Conservation (phyloP, 2,329 filamentous ascomycete species). For the Hymenoscyphus repandus region DNA sequence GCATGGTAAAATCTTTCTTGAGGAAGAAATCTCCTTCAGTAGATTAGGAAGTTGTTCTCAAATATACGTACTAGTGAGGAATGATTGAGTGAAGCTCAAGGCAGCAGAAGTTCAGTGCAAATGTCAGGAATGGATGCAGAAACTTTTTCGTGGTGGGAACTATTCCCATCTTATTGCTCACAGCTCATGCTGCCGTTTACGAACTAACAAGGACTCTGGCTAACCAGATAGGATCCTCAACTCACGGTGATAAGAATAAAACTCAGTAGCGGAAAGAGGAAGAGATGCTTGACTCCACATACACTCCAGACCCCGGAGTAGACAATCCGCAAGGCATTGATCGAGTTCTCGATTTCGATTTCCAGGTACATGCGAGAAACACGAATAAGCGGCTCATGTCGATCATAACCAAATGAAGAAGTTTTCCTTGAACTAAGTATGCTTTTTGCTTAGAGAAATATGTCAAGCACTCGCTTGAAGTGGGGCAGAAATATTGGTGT, state of each 20-base stretch:
- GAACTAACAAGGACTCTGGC: too few relatives aligned
- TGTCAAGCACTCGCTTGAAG: conserved; percentile 11
- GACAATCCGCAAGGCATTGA: neutral
- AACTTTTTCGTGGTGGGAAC: too few relatives aligned
- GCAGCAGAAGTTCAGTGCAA: too few relatives aligned
- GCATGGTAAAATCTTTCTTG: conserved; percentile 32
- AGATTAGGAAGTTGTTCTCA: too few relatives aligned
- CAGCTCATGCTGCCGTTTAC: too few relatives aligned
- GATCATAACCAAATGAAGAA: neutral
- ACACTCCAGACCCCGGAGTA: neutral
- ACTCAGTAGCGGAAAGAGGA: too few relatives aligned
- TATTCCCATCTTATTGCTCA: too few relatives aligned
- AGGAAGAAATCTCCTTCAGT: neutral
- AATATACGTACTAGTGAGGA: neutral
- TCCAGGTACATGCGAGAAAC: neutral
- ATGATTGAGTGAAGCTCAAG: too few relatives aligned
- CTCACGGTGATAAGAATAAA: too few relatives aligned
- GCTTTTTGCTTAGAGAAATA: conserved; percentile 13
- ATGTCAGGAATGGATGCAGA: too few relatives aligned
- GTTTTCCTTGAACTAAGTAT: conserved; percentile 13
- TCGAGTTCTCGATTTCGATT: conserved; percentile 13
- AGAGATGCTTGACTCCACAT: neutral
- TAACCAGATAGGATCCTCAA: too few relatives aligned
- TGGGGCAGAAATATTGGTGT: conserved; percentile 15
- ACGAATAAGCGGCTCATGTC: conserved; percentile 6